Evolutionary conservation across 495 filamentous ascomycete genomes (phyloP).

Genomic region (Staphylotrichum longicolle): DNA sequence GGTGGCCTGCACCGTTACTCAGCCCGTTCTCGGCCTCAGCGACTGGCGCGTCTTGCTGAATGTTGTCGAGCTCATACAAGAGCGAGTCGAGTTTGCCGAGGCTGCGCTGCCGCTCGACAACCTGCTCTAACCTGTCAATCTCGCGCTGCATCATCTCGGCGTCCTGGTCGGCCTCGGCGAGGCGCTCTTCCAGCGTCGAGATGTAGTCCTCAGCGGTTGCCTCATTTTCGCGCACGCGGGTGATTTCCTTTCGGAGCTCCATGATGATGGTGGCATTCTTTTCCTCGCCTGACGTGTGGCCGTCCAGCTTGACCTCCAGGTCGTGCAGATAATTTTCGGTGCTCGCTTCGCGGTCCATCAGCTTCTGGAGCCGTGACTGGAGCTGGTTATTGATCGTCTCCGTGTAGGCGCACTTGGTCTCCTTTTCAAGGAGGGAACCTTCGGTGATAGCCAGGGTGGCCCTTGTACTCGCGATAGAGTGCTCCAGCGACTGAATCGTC

Average conservation of each 20-base stretch:
- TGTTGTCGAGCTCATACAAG: conserved; percentile 82
- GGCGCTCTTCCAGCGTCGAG: conserved; percentile 89
- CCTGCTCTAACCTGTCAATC: conserved; percentile 88
- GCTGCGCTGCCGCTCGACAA: conserved; percentile 91
- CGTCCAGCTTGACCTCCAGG: conserved; percentile 83
- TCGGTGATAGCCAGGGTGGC: conserved; percentile 79
- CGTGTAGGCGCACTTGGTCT: conserved; percentile 85
- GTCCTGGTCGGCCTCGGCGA: conserved; percentile 95
- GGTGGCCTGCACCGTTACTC: conserved; percentile 44
- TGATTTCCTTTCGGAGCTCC: conserved; percentile 88
- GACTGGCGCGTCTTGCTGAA: conserved; percentile 58
- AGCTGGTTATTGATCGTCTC: conserved; percentile 91
- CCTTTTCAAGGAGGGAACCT: conserved; percentile 82
- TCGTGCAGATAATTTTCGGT: conserved; percentile 91
- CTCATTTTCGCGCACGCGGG: conserved; percentile 87
- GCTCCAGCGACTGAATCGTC: conserved; percentile 92
- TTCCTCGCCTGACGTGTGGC: conserved; percentile 87
- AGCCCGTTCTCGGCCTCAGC: conserved; percentile 35
- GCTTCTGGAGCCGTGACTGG: conserved; percentile 80
- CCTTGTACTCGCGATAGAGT: conserved; percentile 86
- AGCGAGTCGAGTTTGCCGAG: conserved; percentile 92
- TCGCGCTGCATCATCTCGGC: conserved; percentile 95
- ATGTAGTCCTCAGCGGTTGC: conserved; percentile 91
- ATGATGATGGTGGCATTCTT: conserved; percentile 79
- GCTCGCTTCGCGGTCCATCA: conserved; percentile 82